These are phyloP conservation scores for Suhomyces terraborum DNA, from an alignment of 1,139 yeast species.

Conservation along the genomic window DNA sequence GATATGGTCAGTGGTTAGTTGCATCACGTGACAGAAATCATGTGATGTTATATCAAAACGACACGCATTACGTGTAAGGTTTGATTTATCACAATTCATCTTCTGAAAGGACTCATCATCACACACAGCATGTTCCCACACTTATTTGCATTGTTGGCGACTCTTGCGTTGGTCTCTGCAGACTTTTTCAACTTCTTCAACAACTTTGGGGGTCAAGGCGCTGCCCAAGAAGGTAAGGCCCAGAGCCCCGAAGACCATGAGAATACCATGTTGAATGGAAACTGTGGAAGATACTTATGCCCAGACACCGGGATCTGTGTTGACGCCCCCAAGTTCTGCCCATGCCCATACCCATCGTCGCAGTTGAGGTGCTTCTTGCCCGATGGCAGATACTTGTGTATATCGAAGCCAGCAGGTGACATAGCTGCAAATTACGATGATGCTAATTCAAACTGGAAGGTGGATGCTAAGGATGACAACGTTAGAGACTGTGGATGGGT, in stretches of 20 bases:
- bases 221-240: constrained; percentile 23
- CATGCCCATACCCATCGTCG: constrained; percentile 86
- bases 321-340: constrained; percentile 67
- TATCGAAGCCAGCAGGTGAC: constrained; percentile 71
- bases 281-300: constrained; percentile 76
- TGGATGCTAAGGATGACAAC: constrained; percentile 52
- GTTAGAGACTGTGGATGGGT: constrained; percentile 83
- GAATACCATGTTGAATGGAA: constrained; percentile 32
- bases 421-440: constrained; percentile 45
- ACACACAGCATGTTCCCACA: constrained; percentile 11
- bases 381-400: constrained; percentile 68
- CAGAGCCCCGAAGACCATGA: constrained; percentile 34
- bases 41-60: neutral
- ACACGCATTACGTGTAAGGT: constrained; percentile 1
- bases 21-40: constrained; percentile 3
- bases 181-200: constrained; percentile 40
- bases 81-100: neutral
- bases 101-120: neutral
- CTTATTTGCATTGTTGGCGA: constrained; percentile 12
- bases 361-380: constrained; percentile 83
- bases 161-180: constrained; percentile 24
- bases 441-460: constrained; percentile 52
- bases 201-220: constrained; percentile 26
- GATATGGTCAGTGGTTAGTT: no score
- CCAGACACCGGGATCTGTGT: constrained; percentile 84